These are phyloP conservation scores for Botrytis cinerea DNA, from an alignment of 2,329 filamentous ascomycete species.

Conservation along the genomic window DNA sequence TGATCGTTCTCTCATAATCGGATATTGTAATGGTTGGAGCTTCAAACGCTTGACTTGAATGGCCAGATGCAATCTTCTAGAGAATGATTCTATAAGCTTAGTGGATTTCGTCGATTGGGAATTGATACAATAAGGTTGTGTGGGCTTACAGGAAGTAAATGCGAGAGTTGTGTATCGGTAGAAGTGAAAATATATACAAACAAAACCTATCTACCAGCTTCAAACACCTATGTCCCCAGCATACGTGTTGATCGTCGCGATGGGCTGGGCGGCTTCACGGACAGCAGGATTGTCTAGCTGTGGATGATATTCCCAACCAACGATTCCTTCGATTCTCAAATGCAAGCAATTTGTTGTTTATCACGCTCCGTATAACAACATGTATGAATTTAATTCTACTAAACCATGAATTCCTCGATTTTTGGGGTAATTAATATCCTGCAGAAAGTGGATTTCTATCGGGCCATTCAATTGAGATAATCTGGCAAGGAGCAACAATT, in stretches of 20 bases:
- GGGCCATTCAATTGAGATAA: background rate
- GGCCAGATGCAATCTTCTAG: background rate
- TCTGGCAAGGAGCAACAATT: background rate
- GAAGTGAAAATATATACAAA: background rate
- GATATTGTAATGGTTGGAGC: background rate
- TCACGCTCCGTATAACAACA: background rate
- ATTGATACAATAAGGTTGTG: background rate
- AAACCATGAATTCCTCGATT: background rate
- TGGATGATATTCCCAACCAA: background rate
- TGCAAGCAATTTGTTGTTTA: background rate
- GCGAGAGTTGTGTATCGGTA: background rate
- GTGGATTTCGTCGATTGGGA: rapidly evolving
- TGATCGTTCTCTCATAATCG: background rate
- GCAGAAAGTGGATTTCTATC: background rate
- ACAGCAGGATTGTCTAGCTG: background rate
- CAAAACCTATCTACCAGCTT: background rate
- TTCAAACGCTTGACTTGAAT: background rate
- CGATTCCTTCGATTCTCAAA: background rate
- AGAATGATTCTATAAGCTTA: background rate
- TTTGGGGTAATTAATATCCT: background rate
- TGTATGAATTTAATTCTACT: background rate
- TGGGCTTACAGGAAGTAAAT: background rate
- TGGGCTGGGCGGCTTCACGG: background rate
- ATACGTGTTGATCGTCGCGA: background rate
- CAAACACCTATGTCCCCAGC: background rate